These are phyloP conservation scores for Diaporthe eres DNA, from an alignment of 2,329 filamentous ascomycete species.

Conservation along the genomic window DNA sequence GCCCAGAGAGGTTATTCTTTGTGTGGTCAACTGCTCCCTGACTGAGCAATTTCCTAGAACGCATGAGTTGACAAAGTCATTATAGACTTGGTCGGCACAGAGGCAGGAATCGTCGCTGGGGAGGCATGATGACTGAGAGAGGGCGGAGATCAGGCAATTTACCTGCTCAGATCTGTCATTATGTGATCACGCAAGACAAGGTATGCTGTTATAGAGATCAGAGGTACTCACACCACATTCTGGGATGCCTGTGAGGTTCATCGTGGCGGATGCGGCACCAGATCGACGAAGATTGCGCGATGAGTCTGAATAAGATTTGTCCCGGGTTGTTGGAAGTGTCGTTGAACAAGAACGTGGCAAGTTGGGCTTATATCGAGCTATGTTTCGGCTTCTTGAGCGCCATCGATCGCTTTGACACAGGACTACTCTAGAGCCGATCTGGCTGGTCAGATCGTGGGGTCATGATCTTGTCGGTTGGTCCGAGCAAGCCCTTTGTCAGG, in stretches of 20 bases:
- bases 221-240: constrained; percentile 29
- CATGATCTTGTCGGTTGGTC: neutral
- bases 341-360: neutral
- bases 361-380: constrained; percentile 16
- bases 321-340: neutral
- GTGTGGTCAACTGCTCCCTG: constrained; percentile 9
- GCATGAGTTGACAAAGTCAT: neutral
- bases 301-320: neutral
- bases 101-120: constrained; percentile 23
- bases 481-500: neutral
- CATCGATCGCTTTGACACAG: constrained; percentile 12
- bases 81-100: constrained; percentile 30
- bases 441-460: neutral
- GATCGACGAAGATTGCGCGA: neutral
- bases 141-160: constrained; percentile 6
- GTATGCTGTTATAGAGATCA: neutral
- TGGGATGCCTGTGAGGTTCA: constrained; percentile 25
- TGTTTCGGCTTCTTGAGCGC: neutral
- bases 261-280: constrained; percentile 3
- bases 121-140: constrained; percentile 26
- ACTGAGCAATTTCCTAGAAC: constrained; percentile 26
- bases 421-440: constrained; percentile 6
- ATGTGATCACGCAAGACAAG: neutral
- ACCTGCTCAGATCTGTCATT: constrained; percentile 16
- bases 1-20: neutral